Evolutionary conservation across 2,329 filamentous ascomycete genomes (phyloP), one percentile per base, ranked within the genome.

Genomic region (Neonectria faginata): DNA sequence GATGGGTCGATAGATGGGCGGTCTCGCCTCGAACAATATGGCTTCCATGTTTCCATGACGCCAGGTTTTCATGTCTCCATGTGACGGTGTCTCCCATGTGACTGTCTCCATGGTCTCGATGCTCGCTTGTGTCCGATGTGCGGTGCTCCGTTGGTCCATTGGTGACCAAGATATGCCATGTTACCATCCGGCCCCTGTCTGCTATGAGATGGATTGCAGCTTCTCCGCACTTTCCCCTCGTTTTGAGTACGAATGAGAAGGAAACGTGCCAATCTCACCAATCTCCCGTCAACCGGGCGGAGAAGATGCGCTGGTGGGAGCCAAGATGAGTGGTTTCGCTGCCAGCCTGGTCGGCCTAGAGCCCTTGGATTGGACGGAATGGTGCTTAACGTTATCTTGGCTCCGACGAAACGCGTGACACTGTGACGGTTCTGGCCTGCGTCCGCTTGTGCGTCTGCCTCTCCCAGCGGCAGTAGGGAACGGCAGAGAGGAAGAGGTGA

Each of bases 11-110:
- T 67, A 69, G 68, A 67, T 44, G 62, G 62, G 70, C 62, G 64
- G 69, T 63, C 66, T 70, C 62, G 70, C 67, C 70, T 69, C 64
- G 58, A 73, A 73, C 66, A 73, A 71, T 63, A 71, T 67, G 67
- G 68, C 68, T 72, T 70, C 70, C 70, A 58, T 54, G 54, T 54
- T 60, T 64, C 56, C 56, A 55, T 41, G 56, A 53, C 52, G 50
- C 25, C 18, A 47, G 20, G 14, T 11, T n/a, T 29, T 39, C 36
- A 36, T 39, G 53, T 36, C 10, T 57, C 36, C 70, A 57, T 52
- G 53, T 52, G 54, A 55, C 50, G 44, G 48, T 39, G 56, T 52
- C 51, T 50, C 31, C 18, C 39, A n/a, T 39, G 6, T 16, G 10
- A 22, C 45, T 41, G 53, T 39, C 16, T n/a, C n/a, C 20, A 27